A percentile compares a stretch with the other conserved stretches of the same genome.
These are phyloP conservation scores for Cerrena zonata DNA, from an alignment of 1,284 basidiomycete species.

Conservation along the genomic window DNA sequence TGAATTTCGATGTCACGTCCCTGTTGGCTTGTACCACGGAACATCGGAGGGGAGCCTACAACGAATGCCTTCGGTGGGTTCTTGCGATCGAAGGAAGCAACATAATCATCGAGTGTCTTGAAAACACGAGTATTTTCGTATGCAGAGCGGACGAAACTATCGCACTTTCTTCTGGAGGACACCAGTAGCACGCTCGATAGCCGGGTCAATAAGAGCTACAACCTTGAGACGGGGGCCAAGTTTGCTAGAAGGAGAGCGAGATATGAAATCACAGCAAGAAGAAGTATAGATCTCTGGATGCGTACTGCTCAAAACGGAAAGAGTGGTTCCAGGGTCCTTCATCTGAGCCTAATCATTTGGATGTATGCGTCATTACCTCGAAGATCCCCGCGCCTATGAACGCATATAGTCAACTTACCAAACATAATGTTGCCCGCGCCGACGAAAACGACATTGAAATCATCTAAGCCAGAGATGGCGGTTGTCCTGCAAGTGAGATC, in stretches of 20 bases:
- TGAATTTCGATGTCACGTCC: constrained; percentile 88
- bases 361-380: constrained; percentile 7
- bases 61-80: constrained; percentile 74
- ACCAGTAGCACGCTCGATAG: constrained; percentile 71
- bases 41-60: constrained; percentile 90
- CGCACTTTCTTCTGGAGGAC: constrained; percentile 88
- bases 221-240: constrained; percentile 95
- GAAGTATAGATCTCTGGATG: constrained; percentile 1
- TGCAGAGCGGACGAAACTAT: constrained; percentile 88
- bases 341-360: constrained; percentile 54
- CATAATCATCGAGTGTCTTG: constrained; percentile 83
- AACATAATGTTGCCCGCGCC: constrained; percentile 96
- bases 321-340: constrained; percentile 93
- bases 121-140: constrained; percentile 89
- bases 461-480: constrained; percentile 52
- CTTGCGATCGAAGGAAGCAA: constrained; percentile 56
- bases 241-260: constrained; percentile 54
- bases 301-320: constrained; percentile 87
- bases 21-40: constrained; percentile 73
- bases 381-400: background rate
- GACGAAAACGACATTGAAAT: constrained; percentile 88
- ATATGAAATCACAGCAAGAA: constrained; percentile 9
- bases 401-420: constrained; percentile 41
- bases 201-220: constrained; percentile 89
- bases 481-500: constrained; percentile 36